Evolutionary conservation across 805 yeast species (phyloP).

Genomic region (Candida palmyrensis): DNA sequence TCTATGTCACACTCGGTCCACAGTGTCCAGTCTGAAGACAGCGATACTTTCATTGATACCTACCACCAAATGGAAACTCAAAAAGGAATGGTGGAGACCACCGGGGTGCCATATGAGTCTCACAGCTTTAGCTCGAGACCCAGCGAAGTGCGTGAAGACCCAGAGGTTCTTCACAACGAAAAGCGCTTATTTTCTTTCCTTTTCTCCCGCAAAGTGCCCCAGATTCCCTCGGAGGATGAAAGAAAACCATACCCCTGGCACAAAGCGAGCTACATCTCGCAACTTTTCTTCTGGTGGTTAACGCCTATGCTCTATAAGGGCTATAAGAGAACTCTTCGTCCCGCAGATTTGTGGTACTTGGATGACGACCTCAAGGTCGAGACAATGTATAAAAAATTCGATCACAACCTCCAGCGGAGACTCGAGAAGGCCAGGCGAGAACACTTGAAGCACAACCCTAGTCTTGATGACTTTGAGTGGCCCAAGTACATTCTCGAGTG

Average conservation of each 20-base stretch:
- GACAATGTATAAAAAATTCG: slow-evolving; percentile 26
- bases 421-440: slow-evolving; percentile 15
- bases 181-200: slow-evolving; percentile 47
- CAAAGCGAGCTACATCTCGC: slow-evolving; percentile 30
- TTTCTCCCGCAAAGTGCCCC: slow-evolving; percentile 46
- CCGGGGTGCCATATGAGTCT: not conserved
- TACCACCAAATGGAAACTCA: slow-evolving; percentile 4
- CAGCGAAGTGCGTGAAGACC: slow-evolving; percentile 12
- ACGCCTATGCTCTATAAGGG: slow-evolving; percentile 37
- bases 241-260: slow-evolving; percentile 46
- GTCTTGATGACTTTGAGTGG: slow-evolving; percentile 33
- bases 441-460: slow-evolving; percentile 13
- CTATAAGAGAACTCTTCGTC: slow-evolving; percentile 31
- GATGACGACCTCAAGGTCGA: slow-evolving; percentile 33
- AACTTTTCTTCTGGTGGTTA: slow-evolving; percentile 37
- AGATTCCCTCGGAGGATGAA: slow-evolving; percentile 47
- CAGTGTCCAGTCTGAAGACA: not conserved
- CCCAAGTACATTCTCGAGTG: slow-evolving; percentile 31
- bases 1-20: not conserved
- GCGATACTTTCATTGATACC: not conserved
- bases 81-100: slow-evolving; percentile 3
- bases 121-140: not conserved
- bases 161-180: slow-evolving; percentile 36
- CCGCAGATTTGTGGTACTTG: slow-evolving; percentile 33
- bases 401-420: slow-evolving; percentile 16